Base-by-base conservation (phyloP, 176 grass and related monocot species). In the Tuctoria greenei region DNA sequence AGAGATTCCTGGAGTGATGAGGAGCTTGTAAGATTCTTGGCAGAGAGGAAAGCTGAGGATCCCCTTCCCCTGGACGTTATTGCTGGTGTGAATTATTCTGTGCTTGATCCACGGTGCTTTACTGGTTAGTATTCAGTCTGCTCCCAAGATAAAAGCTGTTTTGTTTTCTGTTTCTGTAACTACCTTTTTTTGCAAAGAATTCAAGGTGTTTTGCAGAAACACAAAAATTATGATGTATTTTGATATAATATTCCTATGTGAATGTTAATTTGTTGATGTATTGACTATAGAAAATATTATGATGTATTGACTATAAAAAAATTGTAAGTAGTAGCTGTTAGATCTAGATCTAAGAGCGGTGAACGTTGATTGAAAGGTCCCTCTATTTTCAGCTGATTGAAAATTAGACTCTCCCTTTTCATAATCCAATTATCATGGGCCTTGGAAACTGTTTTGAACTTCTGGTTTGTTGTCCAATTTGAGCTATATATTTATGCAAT, bases 1-100 rank as follows among this genome's bases (percentile, higher is more conserved):
- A 68, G 15, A 21, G 24, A 39, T 37, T 71, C 44, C 75, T 90
- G 80, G 64, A 76, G 50, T 11, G 80, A 77, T 39, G 88, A 80
- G 74, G 80, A 90, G 47, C 80, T 72, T 67, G 35, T 90, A n/a
- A 77, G 58, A 26, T 90, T 86, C 62, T 26, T 90, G 36, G 71
- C 66, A 0, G 80, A 74, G 64, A 81, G 80, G 71, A 79, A 84
- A 72, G 49, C 44, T 0, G 21, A 61, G 15, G 80, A 90, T 26
- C 49, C 65, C 38, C 45, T 83, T 63, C 88, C 84, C 5, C 23
- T 28, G 4, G 79, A 90, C 8, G 84, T 86, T 20, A 0, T 86
- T n/a, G 78, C 27, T 3, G 84, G 73, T 9, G 36, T 86, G 28
- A 34, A 45, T 54, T 40, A 69, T 45, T 77, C 40, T 21, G 35